Percentiles rank a stretch among this genome's conserved stretches.
phyloP scores from a whole-genome alignment of 2,329 filamentous ascomycete genomes.

The Alternaria postmessia region DNA sequence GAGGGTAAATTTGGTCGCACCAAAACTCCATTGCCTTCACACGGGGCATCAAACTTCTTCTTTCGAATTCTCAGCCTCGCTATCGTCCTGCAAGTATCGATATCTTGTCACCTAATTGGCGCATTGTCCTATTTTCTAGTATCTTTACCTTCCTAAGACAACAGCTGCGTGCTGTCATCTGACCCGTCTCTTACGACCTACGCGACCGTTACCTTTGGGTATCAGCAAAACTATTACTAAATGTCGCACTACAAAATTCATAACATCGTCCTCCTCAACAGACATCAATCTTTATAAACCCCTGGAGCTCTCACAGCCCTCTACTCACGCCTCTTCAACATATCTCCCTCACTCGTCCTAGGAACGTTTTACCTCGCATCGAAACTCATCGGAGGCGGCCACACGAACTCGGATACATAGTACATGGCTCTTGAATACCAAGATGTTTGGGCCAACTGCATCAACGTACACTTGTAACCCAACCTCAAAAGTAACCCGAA shows the following conservation, averaged over 20 bases:
- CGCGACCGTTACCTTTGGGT: not conserved
- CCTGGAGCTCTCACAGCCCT: not conserved
- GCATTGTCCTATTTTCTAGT: not conserved
- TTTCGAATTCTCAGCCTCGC: too few species aligned
- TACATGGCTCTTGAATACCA: conserved; percentile 1
- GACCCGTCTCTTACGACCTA: not conserved
- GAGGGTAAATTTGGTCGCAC: too few species aligned
- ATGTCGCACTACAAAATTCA: not conserved
- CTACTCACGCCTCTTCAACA: not conserved
- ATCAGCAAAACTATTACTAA: not conserved
- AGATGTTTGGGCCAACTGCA: conserved; percentile 27
- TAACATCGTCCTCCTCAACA: not conserved
- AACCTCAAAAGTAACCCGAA: conserved; percentile 12
- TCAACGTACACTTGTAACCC: conserved; percentile 33
- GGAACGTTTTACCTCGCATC: not conserved
- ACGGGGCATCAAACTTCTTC: not conserved
- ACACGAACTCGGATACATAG: not conserved
- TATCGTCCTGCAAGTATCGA: not conserved
- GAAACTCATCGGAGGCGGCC: not conserved
- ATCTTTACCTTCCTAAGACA: not conserved
- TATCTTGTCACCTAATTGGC: not conserved
- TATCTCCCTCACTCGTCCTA: not conserved
- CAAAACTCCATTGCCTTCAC: not conserved
- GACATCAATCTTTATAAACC: not conserved
- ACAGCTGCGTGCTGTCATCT: not conserved